Conservation (phyloP, 1,139 yeast genomes). For the Debaryomyces sp. region DNA sequence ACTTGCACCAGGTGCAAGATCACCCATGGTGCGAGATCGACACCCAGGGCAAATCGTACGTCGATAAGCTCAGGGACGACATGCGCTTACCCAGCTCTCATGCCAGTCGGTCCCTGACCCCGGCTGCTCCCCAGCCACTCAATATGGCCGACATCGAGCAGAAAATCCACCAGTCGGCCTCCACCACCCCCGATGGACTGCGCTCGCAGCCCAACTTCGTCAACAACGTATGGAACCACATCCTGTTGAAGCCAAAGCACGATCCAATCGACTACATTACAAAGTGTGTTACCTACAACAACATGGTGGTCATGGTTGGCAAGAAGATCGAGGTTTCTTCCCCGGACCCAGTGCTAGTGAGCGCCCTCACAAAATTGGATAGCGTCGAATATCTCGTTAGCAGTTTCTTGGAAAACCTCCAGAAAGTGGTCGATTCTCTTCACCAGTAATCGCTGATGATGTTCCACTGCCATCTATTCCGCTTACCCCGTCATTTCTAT, state of each 20-base stretch:
- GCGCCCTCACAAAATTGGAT: conserved; percentile 48
- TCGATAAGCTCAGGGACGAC: conserved; percentile 45
- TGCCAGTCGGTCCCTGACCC: conserved; percentile 10
- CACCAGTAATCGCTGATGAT: background rate
- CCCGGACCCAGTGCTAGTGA: conserved; percentile 48
- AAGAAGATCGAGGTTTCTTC: conserved; percentile 46
- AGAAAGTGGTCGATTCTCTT: conserved; percentile 7
- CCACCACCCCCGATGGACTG: background rate
- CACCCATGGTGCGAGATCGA: conserved; percentile 48
- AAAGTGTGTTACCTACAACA: conserved; percentile 45
- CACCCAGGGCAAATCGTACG: conserved; percentile 37
- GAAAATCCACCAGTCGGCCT: conserved; percentile 11
- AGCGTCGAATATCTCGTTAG: conserved; percentile 43
- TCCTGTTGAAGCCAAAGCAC: conserved; percentile 34
- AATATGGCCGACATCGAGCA: conserved; percentile 23
- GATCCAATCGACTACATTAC: conserved; percentile 48
- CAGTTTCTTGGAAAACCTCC: conserved; percentile 25
- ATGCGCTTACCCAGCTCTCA: conserved; percentile 34
- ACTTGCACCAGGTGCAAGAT: conserved; percentile 39
- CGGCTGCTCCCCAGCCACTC: conserved; percentile 16
- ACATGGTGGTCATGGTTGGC: conserved; percentile 45
- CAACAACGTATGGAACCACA: conserved; percentile 29
- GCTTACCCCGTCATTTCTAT: background rate
- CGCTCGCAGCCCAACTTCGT: conserved; percentile 17
- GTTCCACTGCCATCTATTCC: background rate